phyloP scores from a whole-genome alignment of 1,139 yeast species.

The Yamadazyma songkhlaensis region DNA sequence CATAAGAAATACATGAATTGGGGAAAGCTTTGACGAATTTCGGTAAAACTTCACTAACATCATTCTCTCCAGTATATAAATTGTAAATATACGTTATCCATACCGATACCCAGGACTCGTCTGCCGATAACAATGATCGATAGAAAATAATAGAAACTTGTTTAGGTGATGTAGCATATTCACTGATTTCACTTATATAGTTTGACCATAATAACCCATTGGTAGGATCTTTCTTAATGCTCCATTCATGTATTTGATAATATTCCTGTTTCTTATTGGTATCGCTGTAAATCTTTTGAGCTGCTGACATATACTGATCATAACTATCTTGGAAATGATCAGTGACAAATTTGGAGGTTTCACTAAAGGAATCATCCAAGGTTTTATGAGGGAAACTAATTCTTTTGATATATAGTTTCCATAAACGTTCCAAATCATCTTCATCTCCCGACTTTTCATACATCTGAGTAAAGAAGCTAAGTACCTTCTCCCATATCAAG shows the following conservation, averaged over 20 bases:
- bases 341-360: conserved; percentile 45
- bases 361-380: conserved; percentile 41
- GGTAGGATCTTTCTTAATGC: conserved; percentile 16
- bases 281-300: conserved; percentile 30
- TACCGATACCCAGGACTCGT: conserved; percentile 20
- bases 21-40: conserved; percentile 15
- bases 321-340: conserved; percentile 27
- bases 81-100: conserved; percentile 30
- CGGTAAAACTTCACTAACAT: conserved; percentile 8
- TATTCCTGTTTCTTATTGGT: conserved; percentile 28
- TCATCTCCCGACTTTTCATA: conserved; percentile 12
- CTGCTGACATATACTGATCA: conserved; percentile 35
- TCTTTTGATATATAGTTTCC: conserved; percentile 30
- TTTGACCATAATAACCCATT: conserved; percentile 26
- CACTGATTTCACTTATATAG: conserved; percentile 27
- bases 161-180: conserved; percentile 16
- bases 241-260: conserved; percentile 25
- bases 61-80: conserved; percentile 16
- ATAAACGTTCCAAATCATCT: conserved; percentile 18
- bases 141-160: conserved; percentile 21
- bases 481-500: conserved; percentile 31
- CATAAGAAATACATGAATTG: conserved; percentile 23
- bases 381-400: conserved; percentile 41
- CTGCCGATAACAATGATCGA: conserved; percentile 17
- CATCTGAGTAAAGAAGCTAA: conserved; percentile 14